phyloP scores from a whole-genome alignment of 345 rosid species.

The Eucalyptus erythrocorys region DNA sequence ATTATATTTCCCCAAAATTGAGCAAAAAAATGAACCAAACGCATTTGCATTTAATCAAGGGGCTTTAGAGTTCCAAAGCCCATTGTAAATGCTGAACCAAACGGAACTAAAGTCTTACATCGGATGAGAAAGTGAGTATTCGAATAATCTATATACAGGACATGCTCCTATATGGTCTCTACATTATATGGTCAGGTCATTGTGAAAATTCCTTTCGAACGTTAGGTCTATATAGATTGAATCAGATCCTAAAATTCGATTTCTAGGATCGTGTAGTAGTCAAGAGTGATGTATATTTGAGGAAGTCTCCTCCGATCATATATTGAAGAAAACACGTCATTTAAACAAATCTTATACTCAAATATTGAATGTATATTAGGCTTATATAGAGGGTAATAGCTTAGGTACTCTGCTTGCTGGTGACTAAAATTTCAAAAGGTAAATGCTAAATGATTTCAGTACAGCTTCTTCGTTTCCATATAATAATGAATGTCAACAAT shows the following conservation, averaged over 20 bases:
- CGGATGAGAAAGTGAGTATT: not conserved
- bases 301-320: not conserved
- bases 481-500: not conserved
- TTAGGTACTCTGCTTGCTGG: not conserved
- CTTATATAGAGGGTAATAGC: not conserved
- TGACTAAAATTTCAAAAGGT: not conserved
- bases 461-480: not conserved
- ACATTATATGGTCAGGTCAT: not conserved
- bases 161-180: not conserved
- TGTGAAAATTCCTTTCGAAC: not conserved
- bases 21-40: too few relatives aligned
- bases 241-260: not conserved
- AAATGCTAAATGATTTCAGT: not conserved
- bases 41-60: too few relatives aligned
- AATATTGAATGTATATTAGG: not conserved
- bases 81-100: too few relatives aligned
- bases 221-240: not conserved
- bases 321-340: not conserved
- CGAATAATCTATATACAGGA: not conserved
- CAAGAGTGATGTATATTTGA: not conserved
- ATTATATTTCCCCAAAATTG: too few relatives aligned
- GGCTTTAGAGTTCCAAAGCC: too few relatives aligned
- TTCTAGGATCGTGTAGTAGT: not conserved
- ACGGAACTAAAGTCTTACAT: not conserved
- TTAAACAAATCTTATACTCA: not conserved